Conservation (phyloP, 1,139 yeast genomes). For the Pneumocystis oryctolagi region DNA sequence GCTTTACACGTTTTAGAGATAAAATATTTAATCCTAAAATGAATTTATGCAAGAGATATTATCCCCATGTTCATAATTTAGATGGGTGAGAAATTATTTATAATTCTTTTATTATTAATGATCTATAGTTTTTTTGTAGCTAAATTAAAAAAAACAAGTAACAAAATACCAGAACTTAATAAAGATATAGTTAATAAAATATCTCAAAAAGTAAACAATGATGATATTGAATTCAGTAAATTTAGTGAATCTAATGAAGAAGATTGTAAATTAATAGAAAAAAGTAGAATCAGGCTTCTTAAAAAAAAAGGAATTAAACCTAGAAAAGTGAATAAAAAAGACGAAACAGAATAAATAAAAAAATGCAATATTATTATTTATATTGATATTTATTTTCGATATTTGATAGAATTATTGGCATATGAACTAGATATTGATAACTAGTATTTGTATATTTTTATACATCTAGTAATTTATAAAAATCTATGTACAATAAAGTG, state of each 20-base stretch:
- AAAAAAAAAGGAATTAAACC: conserved; percentile 58
- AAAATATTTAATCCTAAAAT: conserved; percentile 70
- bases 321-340: not conserved
- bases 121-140: conserved; percentile 60
- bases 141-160: conserved; percentile 62
- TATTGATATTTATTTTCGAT: not conserved
- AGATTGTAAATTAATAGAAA: conserved; percentile 56
- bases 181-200: not conserved
- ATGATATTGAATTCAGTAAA: conserved; percentile 40
- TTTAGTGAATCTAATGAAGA: conserved; percentile 40
- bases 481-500: not conserved
- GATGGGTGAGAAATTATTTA: conserved; percentile 41
- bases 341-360: not conserved
- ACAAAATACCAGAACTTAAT: conserved; percentile 22
- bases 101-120: not conserved
- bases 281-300: conserved; percentile 55
- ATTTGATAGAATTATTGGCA: not conserved
- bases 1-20: conserved; percentile 86
- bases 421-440: not conserved
- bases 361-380: not conserved
- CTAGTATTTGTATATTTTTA: not conserved
- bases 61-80: conserved; percentile 95
- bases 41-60: conserved; percentile 78
- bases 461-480: not conserved
- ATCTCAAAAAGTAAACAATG: not conserved